These are phyloP conservation scores for Rhinocladiella similis DNA, from an alignment of 2,329 filamentous ascomycete genomes.

Conservation along the genomic window DNA sequence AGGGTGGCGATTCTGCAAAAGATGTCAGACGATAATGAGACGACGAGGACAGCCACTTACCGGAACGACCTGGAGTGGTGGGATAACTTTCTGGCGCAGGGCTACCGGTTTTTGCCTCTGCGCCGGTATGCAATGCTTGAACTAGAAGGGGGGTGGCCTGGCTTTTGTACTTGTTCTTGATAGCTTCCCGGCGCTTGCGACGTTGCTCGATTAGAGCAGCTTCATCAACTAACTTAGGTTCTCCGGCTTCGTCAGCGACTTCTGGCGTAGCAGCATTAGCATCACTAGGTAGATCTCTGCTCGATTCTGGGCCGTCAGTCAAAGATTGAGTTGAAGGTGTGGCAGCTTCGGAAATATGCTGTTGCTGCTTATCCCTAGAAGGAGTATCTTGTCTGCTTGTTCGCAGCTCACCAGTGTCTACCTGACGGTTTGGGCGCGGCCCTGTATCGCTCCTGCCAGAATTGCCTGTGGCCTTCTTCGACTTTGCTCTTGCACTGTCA, in stretches of 20 bases:
- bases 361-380: background rate
- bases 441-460: slow-evolving; percentile 49
- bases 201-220: slow-evolving; percentile 82
- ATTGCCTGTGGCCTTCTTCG: slow-evolving; percentile 48
- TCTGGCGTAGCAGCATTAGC: slow-evolving; percentile 23
- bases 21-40: slow-evolving; percentile 40
- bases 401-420: background rate
- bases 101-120: slow-evolving; percentile 58
- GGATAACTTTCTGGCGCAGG: slow-evolving; percentile 40
- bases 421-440: slow-evolving; percentile 18
- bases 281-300: slow-evolving; percentile 1
- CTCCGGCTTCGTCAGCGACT: slow-evolving; percentile 37
- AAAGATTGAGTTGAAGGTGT: background rate
- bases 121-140: slow-evolving; percentile 68
- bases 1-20: slow-evolving; percentile 36
- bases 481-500: slow-evolving; percentile 27
- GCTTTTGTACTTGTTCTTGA: slow-evolving; percentile 75
- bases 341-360: background rate
- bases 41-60: slow-evolving; percentile 40
- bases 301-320: background rate
- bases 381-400: background rate
- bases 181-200: slow-evolving; percentile 78
- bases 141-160: slow-evolving; percentile 73
- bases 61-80: slow-evolving; percentile 32
- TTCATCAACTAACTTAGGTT: slow-evolving; percentile 69